Percentiles rank a stretch among this genome's conserved stretches.
These are phyloP conservation scores for Heliamphora pulchella DNA, from an alignment of 179 eudicot species.

Conservation along the genomic window DNA sequence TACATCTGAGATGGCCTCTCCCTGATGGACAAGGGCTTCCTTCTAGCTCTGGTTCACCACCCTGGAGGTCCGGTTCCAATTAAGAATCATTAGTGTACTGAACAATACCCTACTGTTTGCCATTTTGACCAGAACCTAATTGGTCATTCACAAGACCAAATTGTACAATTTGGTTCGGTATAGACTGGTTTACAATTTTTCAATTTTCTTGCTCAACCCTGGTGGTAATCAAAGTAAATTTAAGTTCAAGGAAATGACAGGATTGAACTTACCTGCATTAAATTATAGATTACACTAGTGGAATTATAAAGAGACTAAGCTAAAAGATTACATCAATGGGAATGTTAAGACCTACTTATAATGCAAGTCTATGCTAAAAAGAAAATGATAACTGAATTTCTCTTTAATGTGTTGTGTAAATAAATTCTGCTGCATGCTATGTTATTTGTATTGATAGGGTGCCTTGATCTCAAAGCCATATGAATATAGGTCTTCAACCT, in stretches of 20 bases:
- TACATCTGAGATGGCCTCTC: too few species aligned
- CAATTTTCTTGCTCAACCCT: too few species aligned
- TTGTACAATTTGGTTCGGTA: too few species aligned
- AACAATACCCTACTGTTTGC: too few species aligned
- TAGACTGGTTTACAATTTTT: too few species aligned
- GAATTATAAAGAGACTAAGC: not conserved
- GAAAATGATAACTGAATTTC: not conserved
- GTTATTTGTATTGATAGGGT: not conserved
- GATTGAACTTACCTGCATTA: not conserved
- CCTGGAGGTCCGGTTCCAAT: too few species aligned
- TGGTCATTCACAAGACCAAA: too few species aligned
- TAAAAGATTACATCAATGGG: not conserved
- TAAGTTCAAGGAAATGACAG: not conserved
- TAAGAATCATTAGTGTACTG: too few species aligned
- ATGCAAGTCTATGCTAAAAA: not conserved
- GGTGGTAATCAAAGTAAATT: not conserved
- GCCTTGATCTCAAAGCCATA: not conserved
- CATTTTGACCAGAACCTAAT: too few species aligned
- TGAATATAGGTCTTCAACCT: not conserved
- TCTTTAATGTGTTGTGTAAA: too few species aligned
- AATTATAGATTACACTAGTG: not conserved
- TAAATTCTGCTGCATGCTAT: not conserved
- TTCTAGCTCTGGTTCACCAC: too few species aligned
- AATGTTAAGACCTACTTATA: not conserved
- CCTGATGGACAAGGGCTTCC: too few species aligned